A percentile compares a stretch with the other conserved stretches of the same genome.
Conservation (phyloP, 2,329 filamentous ascomycete genomes). For the Pseudogymnoascus sp. region DNA sequence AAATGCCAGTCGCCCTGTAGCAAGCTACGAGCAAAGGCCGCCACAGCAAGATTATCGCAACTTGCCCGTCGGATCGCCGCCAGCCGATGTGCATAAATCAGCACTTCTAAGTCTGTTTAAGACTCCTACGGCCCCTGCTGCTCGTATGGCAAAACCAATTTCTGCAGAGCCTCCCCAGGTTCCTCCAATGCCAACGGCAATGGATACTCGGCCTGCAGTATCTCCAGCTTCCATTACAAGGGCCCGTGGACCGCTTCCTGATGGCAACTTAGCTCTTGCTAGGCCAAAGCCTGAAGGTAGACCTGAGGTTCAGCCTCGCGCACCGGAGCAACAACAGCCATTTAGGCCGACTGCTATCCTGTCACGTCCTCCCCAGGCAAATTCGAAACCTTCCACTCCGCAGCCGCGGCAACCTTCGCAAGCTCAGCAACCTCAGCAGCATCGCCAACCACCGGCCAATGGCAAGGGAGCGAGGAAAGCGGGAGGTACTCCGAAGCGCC, state of each 20-base stretch:
- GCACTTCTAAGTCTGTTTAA: conserved; percentile 27
- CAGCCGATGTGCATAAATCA: conserved; percentile 25
- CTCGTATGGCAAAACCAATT: conserved; percentile 16
- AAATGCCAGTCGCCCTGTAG: not conserved
- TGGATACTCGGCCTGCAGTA: conserved; percentile 12
- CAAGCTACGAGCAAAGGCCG: conserved; percentile 14
- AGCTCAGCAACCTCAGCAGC: not conserved
- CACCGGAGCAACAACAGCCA: not conserved
- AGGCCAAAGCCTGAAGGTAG: not conserved
- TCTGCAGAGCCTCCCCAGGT: not conserved
- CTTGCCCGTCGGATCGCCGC: conserved; percentile 18
- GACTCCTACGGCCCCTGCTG: conserved; percentile 20
- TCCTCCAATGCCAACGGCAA: not conserved
- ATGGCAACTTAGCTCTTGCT: conserved; percentile 16
- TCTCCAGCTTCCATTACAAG: conserved; percentile 22
- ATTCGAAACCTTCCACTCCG: not conserved
- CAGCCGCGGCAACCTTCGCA: not conserved
- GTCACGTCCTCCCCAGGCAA: not conserved
- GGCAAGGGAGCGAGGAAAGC: not conserved
- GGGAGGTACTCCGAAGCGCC: not conserved
- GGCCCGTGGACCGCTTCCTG: conserved; percentile 18
- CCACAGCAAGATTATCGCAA: conserved; percentile 11
- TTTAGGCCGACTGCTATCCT: conserved; percentile 9
- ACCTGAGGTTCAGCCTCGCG: conserved; percentile 14
- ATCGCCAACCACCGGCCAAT: conserved; percentile 4